These are phyloP conservation scores for Yamadazyma spencermartinsiae DNA, from an alignment of 1,139 yeast genomes.

Conservation along the genomic window DNA sequence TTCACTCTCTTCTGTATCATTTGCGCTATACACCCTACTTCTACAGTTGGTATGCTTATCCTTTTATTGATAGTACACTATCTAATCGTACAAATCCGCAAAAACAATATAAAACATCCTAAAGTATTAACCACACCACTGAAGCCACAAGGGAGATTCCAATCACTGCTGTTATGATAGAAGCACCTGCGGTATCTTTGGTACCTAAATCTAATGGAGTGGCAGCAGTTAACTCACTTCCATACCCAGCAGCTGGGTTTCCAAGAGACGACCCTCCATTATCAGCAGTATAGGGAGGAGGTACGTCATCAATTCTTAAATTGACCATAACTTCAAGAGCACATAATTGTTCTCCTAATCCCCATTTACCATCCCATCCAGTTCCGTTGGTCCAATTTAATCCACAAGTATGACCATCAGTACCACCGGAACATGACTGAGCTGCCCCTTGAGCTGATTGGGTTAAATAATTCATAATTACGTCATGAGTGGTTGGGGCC, in stretches of 20 bases:
- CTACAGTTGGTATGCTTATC: too few relatives aligned
- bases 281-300: constrained; percentile 57
- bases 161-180: constrained; percentile 75
- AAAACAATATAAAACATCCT: constrained; percentile 4
- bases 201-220: constrained; percentile 50
- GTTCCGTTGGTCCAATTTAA: constrained; percentile 62
- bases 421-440: constrained; percentile 79
- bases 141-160: constrained; percentile 65
- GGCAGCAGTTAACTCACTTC: constrained; percentile 36
- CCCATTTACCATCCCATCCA: constrained; percentile 79
- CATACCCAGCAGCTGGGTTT: constrained; percentile 60
- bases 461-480: constrained; percentile 52
- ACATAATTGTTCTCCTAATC: constrained; percentile 93
- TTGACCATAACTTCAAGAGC: constrained; percentile 80
- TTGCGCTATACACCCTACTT: too few relatives aligned
- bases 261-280: constrained; percentile 65
- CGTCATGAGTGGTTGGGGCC: constrained; percentile 61
- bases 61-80: neutral
- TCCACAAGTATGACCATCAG: constrained; percentile 90
- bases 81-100: too few relatives aligned
- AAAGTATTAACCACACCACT: constrained; percentile 68
- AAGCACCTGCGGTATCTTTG: constrained; percentile 87
- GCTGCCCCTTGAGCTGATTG: constrained; percentile 81
- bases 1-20: too few relatives aligned
- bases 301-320: constrained; percentile 52